Evolutionary conservation across 192 early-diverging fungal species (phyloP), one percentile per base, ranked within the genome.

Genomic region (Entomortierella lignicola): DNA sequence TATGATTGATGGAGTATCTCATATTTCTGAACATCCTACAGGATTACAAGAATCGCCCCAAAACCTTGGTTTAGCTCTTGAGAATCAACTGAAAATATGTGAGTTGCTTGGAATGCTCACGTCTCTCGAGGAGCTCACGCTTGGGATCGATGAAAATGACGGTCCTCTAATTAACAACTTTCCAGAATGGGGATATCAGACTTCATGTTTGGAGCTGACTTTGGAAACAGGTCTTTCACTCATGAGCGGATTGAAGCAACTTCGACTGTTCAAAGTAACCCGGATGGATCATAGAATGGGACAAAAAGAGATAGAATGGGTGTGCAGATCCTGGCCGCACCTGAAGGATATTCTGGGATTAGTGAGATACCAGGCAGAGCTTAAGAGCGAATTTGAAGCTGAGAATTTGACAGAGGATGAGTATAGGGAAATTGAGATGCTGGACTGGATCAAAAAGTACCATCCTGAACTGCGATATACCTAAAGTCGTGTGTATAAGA

Each of bases 271-370:
- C 43, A 56, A 58, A 21, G 55, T 72, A 3, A 48, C 30, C 0
- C 4, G 70, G 31, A 63, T 63, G 52, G 54, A 53, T 15, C 61
- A 72, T 47, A 60, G 55, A 4, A 58, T 72, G 12, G 70, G 61
- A 1, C 8, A 51, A 2, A 21, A 57, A 8, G 70, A 72, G 25
- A 0, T 63, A 4, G 23, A 50, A 42, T 58, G 56, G 56, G 39
- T 58, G 56, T 58, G 32, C 23, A 32, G 39, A 32, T 32, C 29
- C 11, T 58, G 56, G 56, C 56, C 32, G 1, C 20, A 39, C 8
- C 56, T 58, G 34, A 31, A 58, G 32, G 34, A 13, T 7, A 32
- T 58, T 10, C 23, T n/a, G 5, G 56, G 56, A 0, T 18, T 58
- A 20, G 8, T 58, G 18, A 32, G 34, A 31, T 10, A 10, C 4